A percentile compares a stretch with the other conserved stretches of the same genome.
phyloP scores from a whole-genome alignment of 1,139 yeast species.

The Eremothecium coryli region DNA sequence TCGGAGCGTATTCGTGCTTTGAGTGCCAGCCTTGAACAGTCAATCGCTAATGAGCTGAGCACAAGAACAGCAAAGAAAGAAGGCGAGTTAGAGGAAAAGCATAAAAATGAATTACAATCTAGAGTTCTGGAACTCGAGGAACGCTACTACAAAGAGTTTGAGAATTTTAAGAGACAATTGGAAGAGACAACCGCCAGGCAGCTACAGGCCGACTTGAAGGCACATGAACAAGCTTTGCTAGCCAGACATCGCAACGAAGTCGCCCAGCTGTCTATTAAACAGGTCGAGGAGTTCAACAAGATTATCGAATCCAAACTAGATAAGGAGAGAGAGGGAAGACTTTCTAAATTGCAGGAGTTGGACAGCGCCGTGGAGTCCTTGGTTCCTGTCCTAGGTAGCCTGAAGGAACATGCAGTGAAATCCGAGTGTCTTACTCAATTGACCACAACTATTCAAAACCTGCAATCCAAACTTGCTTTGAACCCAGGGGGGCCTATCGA shows the following conservation, averaged over 20 bases:
- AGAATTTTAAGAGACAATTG: constrained; percentile 54
- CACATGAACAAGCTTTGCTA: constrained; percentile 57
- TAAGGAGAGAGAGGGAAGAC: constrained; percentile 72
- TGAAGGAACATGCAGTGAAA: constrained; percentile 20
- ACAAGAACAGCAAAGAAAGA: constrained; percentile 23
- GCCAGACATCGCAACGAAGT: constrained; percentile 74
- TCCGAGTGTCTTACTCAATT: constrained; percentile 27
- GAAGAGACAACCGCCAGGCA: constrained; percentile 54
- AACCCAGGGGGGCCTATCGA: constrained; percentile 19
- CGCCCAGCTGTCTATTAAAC: constrained; percentile 59
- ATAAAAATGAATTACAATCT: constrained; percentile 25
- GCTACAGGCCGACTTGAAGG: constrained; percentile 56
- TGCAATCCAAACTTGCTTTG: constrained; percentile 19
- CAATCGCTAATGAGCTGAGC: constrained; percentile 15
- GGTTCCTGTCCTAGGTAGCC: constrained; percentile 18
- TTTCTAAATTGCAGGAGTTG: constrained; percentile 58
- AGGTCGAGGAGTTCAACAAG: constrained; percentile 61
- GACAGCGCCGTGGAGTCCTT: constrained; percentile 44
- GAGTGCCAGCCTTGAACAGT: constrained; percentile 13
- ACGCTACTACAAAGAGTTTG: constrained; percentile 48
- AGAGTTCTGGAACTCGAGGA: constrained; percentile 33
- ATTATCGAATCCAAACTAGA: constrained; percentile 60
- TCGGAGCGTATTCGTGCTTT: constrained; percentile 15
- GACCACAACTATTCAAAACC: constrained; percentile 16
- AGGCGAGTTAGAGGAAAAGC: constrained; percentile 15